Evolutionary conservation across 2,329 filamentous ascomycete species (phyloP), one percentile per base, ranked within the genome.

Genomic region (Drechslerella dactyloides): DNA sequence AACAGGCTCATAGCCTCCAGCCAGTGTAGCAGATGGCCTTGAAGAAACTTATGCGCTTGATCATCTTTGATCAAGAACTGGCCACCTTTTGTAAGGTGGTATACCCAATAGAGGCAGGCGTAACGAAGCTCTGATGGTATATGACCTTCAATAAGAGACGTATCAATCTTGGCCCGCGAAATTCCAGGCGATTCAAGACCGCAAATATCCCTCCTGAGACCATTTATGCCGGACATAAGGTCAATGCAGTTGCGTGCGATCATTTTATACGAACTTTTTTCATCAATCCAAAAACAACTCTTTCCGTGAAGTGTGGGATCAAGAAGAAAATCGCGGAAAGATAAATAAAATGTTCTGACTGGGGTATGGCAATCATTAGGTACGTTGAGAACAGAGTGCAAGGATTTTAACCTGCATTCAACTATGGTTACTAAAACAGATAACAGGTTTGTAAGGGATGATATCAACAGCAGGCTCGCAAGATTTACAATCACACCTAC

Each of bases 41-140:
- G 64, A 8, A 80, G 74, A 68, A 80, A 80, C 10, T 59, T n/a
- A 59, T 79, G 74, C 19, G 70, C 76, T 62, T 70, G 19, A 30
- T 77, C 75, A 63, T 64, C 56, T 69, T 78, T 75, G 62, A 73
- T 73, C 74, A 76, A 77, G 75, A 77, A 76, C 70, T 74, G 66
- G 62, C 73, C 69, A 75, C 76, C 76, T 46, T 75, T 69, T 73
- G 75, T 59, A 0, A 77, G 56, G 75, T 79, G 78, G 46, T 75
- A 74, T 17, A 78, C 73, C 79, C 78, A 80, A 75, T 80, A 79
- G 10, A 75, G 73, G 69, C 77, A 79, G 52, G 76, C 78, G 75
- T 80, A 81, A 61, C 77, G 74, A 55, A 81, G 66, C 77, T 78
- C 62, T 74, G 74, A 42, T 75, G 78, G 62, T 77, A 81, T 52